phyloP scores from a whole-genome alignment of 2,329 filamentous ascomycete species.

The Metarhizium guizhouense region DNA sequence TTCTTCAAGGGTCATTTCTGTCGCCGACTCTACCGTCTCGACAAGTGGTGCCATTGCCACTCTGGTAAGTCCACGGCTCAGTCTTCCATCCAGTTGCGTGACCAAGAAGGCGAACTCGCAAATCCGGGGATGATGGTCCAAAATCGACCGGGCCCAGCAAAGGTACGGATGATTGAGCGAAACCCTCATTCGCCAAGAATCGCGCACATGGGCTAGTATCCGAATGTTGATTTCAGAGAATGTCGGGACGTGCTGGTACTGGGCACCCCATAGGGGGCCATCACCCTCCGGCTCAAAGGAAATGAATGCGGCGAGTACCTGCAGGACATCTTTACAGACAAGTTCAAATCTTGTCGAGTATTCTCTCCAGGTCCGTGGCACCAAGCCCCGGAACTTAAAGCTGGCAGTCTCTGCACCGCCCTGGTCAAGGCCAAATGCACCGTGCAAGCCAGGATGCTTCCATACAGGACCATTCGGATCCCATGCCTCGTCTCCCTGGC shows the following conservation, averaged over 20 bases:
- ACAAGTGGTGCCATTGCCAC: not conserved
- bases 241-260: not conserved
- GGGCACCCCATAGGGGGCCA: not conserved
- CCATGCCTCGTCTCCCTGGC: not conserved
- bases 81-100: not conserved
- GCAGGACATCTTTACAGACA: conserved; percentile 8
- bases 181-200: not conserved
- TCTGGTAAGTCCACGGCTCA: not conserved
- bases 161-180: not conserved
- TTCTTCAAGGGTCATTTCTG: not conserved
- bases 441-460: not conserved
- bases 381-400: conserved; percentile 13
- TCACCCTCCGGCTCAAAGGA: conserved; percentile 2
- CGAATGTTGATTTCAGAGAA: not conserved
- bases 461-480: not conserved
- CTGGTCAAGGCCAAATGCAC: not conserved
- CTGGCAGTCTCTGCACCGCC: not conserved
- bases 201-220: not conserved
- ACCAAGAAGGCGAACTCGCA: conserved; percentile 10
- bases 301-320: conserved; percentile 10
- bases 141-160: not conserved
- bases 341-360: conserved; percentile 10
- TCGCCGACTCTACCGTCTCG: conserved; percentile 2
- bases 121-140: not conserved
- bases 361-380: conserved; percentile 12